phyloP scores from a whole-genome alignment of 2,329 filamentous ascomycete species.

The Phyllosticta paracitricarpa region DNA sequence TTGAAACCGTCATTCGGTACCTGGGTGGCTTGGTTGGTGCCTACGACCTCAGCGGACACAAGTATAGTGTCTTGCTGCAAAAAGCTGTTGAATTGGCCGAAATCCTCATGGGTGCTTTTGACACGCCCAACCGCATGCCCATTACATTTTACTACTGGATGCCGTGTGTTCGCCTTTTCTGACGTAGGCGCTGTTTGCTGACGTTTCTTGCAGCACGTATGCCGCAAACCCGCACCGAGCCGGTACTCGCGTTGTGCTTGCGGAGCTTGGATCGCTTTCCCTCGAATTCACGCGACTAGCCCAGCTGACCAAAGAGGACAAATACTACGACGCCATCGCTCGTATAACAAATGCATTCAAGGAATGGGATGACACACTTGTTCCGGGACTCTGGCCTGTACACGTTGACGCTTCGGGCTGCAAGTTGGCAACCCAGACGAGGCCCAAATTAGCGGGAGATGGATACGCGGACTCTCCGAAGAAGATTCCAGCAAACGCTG shows the following conservation, averaged over 20 bases:
- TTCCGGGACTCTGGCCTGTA: constrained; percentile 41
- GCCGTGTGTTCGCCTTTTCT: constrained; percentile 32
- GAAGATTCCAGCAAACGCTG: constrained; percentile 16
- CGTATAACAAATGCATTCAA: constrained; percentile 34
- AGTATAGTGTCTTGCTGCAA: constrained; percentile 42
- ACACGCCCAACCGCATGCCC: constrained; percentile 60
- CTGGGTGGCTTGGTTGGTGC: constrained; percentile 60
- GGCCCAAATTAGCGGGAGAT: neutral
- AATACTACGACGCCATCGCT: constrained; percentile 39
- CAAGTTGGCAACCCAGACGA: neutral
- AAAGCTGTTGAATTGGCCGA: constrained; percentile 57
- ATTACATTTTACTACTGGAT: constrained; percentile 49
- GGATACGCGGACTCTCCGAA: neutral
- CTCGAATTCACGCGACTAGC: constrained; percentile 41
- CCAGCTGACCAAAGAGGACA: constrained; percentile 34
- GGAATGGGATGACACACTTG: constrained; percentile 32
- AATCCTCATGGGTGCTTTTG: constrained; percentile 56
- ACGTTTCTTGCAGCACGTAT: constrained; percentile 1
- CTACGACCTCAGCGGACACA: constrained; percentile 53
- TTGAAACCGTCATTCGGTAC: constrained; percentile 64
- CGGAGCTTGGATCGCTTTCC: constrained; percentile 38
- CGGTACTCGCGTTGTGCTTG: constrained; percentile 33
- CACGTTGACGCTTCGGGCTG: constrained; percentile 28
- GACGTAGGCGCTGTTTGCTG: constrained; percentile 28
- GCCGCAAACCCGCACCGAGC: constrained; percentile 26